Evolutionary conservation across 352 stramenopile species (phyloP), one percentile per base, ranked within the genome.

Genomic region (Globisporangium sylvaticum): DNA sequence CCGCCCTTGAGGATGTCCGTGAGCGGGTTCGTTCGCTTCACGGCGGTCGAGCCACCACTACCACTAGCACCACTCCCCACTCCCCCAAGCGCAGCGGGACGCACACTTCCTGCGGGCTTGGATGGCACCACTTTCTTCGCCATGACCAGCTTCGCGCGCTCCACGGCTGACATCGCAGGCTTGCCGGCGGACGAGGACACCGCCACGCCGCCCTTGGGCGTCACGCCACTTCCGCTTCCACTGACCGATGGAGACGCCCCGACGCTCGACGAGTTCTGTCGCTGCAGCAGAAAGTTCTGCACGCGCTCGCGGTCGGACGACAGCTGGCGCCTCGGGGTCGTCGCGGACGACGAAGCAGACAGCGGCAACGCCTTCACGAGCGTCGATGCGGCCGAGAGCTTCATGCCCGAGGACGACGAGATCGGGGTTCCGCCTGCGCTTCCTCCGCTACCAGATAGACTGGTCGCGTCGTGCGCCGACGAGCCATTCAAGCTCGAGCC

Each of bases 141-240:
- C 86, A 94, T 92, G 15, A 94, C 32, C 3, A 89, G 69, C 67
- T 94, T 94, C 12, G 85, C 86, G 44, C 86, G 80, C 55, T 92
- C 86, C 6, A 92, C 70, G 0, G 83, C 86, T 14, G 83, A 91
- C 62, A 92, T 72, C 39, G 71, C 62, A 1, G 78, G 72, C 22
- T 79, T 87, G 1, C 72, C 50, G 1, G 56, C 69, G 3, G 61
- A 37, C 0, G 61, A n/a, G 2, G 31, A n/a, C n/a, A 27, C 25
- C 12, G 37, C n/a, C 0, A 15, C 24, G 9, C 34, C 46, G 22
- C 56, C 27, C 46, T 61, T 70, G 44, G 57, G 57, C 5, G 31
- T 54, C 25, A 39, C 65, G 34, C 58, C 42, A 18, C 22, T 53
- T 2, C 52, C 42, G n/a, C 22, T 53, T 2, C 52, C 37, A 18